Conservation (phyloP, 164 flowering plant species). For the Annona cherimola region DNA sequence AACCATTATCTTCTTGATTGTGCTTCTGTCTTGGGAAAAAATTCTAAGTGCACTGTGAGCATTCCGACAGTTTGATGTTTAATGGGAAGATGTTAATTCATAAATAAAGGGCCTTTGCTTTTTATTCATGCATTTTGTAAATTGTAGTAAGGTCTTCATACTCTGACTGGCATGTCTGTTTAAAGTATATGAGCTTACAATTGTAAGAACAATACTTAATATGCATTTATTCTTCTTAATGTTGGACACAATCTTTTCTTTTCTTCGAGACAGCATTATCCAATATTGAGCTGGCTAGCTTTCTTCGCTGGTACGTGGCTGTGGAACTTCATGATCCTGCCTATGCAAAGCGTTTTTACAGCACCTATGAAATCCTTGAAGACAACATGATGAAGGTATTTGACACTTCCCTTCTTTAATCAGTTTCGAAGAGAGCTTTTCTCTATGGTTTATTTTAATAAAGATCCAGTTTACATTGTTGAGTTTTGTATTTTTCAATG, state of each 20-base stretch:
- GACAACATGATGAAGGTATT: slow-evolving; percentile 88
- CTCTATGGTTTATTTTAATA: not conserved
- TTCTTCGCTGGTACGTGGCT: slow-evolving; percentile 96
- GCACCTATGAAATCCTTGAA: slow-evolving; percentile 83
- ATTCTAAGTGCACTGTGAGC: not conserved
- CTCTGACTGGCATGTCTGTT: not conserved
- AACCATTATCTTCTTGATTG: not conserved
- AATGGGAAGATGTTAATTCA: not conserved
- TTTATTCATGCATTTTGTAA: not conserved
- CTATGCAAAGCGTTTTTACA: slow-evolving; percentile 86
- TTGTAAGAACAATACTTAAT: not conserved
- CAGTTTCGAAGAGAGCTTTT: not conserved
- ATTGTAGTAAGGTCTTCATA: not conserved
- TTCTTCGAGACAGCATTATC: slow-evolving; percentile 54
- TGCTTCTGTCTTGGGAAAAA: not conserved
- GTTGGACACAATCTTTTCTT: not conserved
- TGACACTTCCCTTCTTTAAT: slow-evolving; percentile 3
- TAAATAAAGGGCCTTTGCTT: not conserved
- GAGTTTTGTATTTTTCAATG: not conserved
- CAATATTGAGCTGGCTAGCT: slow-evolving; percentile 96
- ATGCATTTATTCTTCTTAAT: too few species aligned
- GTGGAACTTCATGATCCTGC: slow-evolving; percentile 98
- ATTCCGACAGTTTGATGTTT: not conserved
- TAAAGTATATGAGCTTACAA: not conserved
- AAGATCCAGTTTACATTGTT: not conserved